Evolutionary conservation across 306 rosid species (phyloP), one percentile per base, ranked within the genome.

Genomic region (Potentilla sterilis): DNA sequence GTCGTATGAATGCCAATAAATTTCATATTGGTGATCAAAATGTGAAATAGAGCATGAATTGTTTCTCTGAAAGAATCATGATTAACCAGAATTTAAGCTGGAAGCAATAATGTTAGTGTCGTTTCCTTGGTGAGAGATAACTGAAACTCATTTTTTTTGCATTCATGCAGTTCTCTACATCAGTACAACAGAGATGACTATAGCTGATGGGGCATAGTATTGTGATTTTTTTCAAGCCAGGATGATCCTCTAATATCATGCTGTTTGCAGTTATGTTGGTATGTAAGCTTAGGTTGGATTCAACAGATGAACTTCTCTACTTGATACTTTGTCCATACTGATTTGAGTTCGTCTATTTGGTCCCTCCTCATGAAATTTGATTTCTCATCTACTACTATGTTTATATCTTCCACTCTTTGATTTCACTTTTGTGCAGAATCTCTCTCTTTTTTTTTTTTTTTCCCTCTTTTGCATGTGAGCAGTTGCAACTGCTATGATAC

Each of bases 131-230:
- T 40, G 54, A 42, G 67, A 7, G 11, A 72, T 75, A 55, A 81
- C 62, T 34, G 76, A 38, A 35, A 47, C 42, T 52, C 46, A 68
- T 58, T 0, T 49, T 0, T 1, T 66, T 72, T 71, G n/a, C 35
- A 3, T 71, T 82, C 68, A 74, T 82, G 89, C 90, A 93, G 98
- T 91, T 88, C 88, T 93, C 18, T 93, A 93, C 86, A 93, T 93
- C 67, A 93, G 97, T 82, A 93, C 97, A 16, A 83, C 98, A 9
- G 91, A 88, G 89, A 91, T 97, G 90, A 88, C 97, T 22, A 81
- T 88, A 69, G 92, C 97, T 3, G 97, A 93, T 46, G 98, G 96
- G 76, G 95, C 93, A 1, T 91, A 88, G 77, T 28, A 24, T 24
- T 49, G 18, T 32, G 64, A 58, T n/a, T 52, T 46, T 38, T 66